Conservation (phyloP, 1,139 yeast genomes). For the Saccharomycopsis hybrid region DNA sequence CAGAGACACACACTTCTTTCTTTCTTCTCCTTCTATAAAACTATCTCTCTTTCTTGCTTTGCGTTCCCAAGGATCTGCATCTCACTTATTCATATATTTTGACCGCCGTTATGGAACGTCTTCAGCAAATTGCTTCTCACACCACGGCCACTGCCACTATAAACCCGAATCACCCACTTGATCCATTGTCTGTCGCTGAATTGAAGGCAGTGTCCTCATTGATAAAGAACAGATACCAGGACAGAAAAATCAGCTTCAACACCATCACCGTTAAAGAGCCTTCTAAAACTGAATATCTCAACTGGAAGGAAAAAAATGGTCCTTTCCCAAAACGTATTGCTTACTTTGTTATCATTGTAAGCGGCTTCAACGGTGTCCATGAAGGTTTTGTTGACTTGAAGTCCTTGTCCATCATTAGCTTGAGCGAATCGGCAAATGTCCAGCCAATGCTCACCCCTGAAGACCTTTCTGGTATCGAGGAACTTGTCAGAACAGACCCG, state of each 20-base stretch:
- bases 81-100: too few relatives aligned
- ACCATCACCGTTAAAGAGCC: conserved; percentile 71
- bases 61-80: too few relatives aligned
- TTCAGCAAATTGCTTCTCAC: conserved; percentile 58
- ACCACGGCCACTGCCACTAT: conserved; percentile 47
- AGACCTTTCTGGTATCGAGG: conserved; percentile 60
- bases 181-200: conserved; percentile 61
- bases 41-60: too few relatives aligned
- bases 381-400: conserved; percentile 64
- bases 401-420: conserved; percentile 39
- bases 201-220: conserved; percentile 39
- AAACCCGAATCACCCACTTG: conserved; percentile 58
- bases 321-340: conserved; percentile 63
- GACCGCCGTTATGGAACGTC: conserved; percentile 47
- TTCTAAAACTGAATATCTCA: conserved; percentile 50
- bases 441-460: conserved; percentile 72
- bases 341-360: conserved; percentile 56
- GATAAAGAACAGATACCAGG: conserved; percentile 41
- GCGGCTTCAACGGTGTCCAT: conserved; percentile 53
- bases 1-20: too few relatives aligned
- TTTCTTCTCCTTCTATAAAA: too few relatives aligned
- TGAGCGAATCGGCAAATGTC: conserved; percentile 48
- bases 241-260: conserved; percentile 46
- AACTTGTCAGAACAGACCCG: conserved; percentile 59
- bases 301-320: conserved; percentile 61